Percentiles rank a stretch among this genome's conserved stretches.
Evolutionary conservation across 2,329 filamentous ascomycete species (phyloP).

Genomic region (Exophiala phaeomuriformis): DNA sequence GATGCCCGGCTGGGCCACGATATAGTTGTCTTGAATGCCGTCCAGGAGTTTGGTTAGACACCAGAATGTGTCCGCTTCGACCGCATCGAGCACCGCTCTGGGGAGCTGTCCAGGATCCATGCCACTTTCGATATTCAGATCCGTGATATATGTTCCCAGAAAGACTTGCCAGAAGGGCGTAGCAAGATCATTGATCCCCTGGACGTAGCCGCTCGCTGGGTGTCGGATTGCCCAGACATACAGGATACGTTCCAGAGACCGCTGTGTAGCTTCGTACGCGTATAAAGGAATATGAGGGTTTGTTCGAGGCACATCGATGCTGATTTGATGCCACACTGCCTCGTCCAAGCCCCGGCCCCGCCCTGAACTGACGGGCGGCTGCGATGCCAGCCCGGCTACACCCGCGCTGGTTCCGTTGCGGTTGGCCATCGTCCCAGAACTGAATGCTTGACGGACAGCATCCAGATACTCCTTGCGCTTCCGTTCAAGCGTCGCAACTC

Average conservation of each 20-base stretch:
- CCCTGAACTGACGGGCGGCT: constrained; percentile 39
- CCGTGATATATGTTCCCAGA: constrained; percentile 87
- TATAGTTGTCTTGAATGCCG: constrained; percentile 98
- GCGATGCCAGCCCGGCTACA: constrained; percentile 35
- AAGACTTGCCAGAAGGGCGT: constrained; percentile 99
- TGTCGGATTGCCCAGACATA: constrained; percentile 98
- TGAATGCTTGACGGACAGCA: constrained; percentile 66
- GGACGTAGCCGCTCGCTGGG: constrained; percentile 93
- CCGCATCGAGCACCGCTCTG: constrained; percentile 82
- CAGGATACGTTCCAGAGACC: constrained; percentile 85
- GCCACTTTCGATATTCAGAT: constrained; percentile 80
- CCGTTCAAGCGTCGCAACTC: constrained; percentile 80
- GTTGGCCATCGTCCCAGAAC: constrained; percentile 39
- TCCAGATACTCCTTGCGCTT: constrained; percentile 97
- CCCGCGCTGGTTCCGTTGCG: constrained; percentile 28
- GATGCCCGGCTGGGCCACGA: constrained; percentile 93
- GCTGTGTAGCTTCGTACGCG: constrained; percentile 89
- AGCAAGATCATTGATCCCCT: constrained; percentile 96
- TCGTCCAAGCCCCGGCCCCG: constrained; percentile 77
- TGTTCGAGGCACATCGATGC: constrained; percentile 92
- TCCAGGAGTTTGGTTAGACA: constrained; percentile 96
- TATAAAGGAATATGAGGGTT: constrained; percentile 95
- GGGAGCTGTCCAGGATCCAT: constrained; percentile 97
- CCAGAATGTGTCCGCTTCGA: constrained; percentile 98
- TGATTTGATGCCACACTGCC: constrained; percentile 99